Conservation (phyloP, 257 asterid species). For the Solanum appendiculatum region DNA sequence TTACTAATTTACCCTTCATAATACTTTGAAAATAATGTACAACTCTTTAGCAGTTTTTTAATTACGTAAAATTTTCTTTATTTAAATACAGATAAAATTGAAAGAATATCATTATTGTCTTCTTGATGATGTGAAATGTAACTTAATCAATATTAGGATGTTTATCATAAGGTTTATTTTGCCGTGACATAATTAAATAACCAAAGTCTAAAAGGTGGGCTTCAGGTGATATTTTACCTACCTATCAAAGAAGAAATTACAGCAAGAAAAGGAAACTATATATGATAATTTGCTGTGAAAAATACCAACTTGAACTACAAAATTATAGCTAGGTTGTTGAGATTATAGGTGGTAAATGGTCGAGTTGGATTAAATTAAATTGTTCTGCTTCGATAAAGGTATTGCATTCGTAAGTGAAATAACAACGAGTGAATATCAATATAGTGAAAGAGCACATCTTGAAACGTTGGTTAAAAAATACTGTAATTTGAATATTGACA, state of each 20-base stretch:
- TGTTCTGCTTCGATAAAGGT: not conserved
- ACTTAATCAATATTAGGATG: constrained; percentile 2
- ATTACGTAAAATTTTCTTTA: no score
- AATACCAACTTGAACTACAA: not conserved
- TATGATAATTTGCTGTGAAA: not conserved
- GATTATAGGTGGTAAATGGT: not conserved
- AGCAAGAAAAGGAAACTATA: not conserved
- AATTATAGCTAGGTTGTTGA: not conserved
- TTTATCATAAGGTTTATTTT: not conserved
- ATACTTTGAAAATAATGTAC: not conserved
- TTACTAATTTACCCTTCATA: not conserved
- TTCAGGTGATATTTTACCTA: not conserved
- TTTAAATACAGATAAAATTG: no score
- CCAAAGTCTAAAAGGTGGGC: not conserved
- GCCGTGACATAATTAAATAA: not conserved
- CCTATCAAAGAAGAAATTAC: not conserved
- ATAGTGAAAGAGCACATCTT: not conserved
- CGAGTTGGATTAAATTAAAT: not conserved
- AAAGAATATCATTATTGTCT: no score
- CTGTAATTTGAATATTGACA: not conserved
- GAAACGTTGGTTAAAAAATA: not conserved
- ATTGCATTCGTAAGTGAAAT: no score
- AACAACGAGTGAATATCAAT: no score
- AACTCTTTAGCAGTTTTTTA: not conserved
- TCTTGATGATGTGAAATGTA: no score